Base-by-base conservation (phyloP, 208 protist species). In the Phytomonas sp. region DNA sequence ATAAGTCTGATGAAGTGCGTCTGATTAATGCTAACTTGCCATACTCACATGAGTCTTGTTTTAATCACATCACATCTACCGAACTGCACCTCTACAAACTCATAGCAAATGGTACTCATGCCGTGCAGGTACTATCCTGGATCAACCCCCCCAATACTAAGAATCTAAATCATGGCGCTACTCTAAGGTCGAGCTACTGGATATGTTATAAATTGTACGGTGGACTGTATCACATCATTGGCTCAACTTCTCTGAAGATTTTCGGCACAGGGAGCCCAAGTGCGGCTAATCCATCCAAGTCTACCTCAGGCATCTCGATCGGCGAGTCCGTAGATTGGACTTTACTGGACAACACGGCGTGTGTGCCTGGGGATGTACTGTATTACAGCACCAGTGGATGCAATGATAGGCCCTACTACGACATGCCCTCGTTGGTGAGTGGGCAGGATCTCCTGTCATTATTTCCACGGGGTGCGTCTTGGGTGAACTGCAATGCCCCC, bases 141-240 rank as follows among this genome's bases (percentile, higher is more conserved):
- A 19, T 49, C 40, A 49, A 49, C 6, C 40, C 40, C 6, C 7
- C 4, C 10, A 12, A 59, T n/a, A 2, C 12, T 19, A 16, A 32
- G 2, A 45, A 10, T 31, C 11, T 30, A 12, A 68, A 42, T 34
- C 1, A 60, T 63, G 19, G 60, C 69, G 42, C 33, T 61, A 30
- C 67, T n/a, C 33, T 67, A 40, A 60, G 78, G 49, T 0, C 63
- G 52, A 29, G 33, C 16, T 92, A 84, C 78, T 90, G 85, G 74
- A 74, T 94, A 34, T 96, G 92, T 69, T 96, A 96, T 77, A 92
- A 90, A 76, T 81, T 94, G 63, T 80, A 87, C 45, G 92, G 92
- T 36, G 92, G 89, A 5, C 80, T 89, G 78, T 96, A 80, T 68
- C 83, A 94, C 72, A 63, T 83, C 11, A 77, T 94, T 36, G 79